Base-by-base conservation (phyloP, 2,329 filamentous ascomycete species). In the Rosellinia necatrix region DNA sequence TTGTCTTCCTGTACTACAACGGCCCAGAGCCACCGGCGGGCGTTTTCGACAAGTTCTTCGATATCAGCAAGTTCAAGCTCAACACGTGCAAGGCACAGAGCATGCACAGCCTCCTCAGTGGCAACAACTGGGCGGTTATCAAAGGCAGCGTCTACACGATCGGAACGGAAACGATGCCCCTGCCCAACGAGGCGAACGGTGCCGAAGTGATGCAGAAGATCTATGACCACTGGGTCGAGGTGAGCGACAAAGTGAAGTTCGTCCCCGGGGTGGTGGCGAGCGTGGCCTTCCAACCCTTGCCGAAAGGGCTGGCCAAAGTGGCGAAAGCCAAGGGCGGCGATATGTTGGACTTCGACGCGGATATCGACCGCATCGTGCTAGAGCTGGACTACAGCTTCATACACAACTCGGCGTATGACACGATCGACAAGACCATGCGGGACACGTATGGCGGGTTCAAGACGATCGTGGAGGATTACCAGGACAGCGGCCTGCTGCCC, bases 1-100 rank as follows among this genome's bases (percentile, higher is more conserved):
- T 84, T 54, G 69, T 88, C 56, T 87, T 87, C 69, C 66, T 84
- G 30, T 87, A 85, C 72, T 87, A 87, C 67, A 81, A 88, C 67
- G 85, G 81, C 1, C 76, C 78, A 0, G 68, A 71, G 47, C 78
- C 78, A 0, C 83, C 84, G 0, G 64, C 72, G 1, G 78, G 74
- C 4, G 76, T 81, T 2, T 87, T 88, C 56, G 74, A 78, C 53
- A 78, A 79, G 53, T 88, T 88, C 68, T 77, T 78, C 2, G 72
- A 73, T 34, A 74, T 82, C 42, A 53, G 53, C 27, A 64, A 70
- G 1, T 74, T 76, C 1, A 57, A 72, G 0, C 64, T 75, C 19
- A 79, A 82, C 63, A 77, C 70, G 15, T 74, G 73, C 46, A 76
- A 78, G 64, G 76, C 75, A 3, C 79, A 75, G 59, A 76, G 71